Evolutionary conservation across 2,329 filamentous ascomycete genomes (phyloP).

Genomic region (Claviceps purpurea): DNA sequence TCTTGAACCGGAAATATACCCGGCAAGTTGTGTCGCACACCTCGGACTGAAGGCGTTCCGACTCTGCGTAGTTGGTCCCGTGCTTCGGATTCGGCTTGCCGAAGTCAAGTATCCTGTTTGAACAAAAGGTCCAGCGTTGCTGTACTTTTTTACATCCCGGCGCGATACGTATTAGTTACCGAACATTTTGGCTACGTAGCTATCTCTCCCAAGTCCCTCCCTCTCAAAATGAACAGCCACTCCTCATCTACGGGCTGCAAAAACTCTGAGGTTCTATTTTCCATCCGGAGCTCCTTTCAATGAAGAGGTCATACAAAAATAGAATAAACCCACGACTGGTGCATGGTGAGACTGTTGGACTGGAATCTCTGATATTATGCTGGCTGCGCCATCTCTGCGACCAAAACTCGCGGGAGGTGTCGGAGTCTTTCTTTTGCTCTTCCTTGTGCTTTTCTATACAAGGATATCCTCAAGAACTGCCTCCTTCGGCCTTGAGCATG

Average conservation of each 20-base stretch:
- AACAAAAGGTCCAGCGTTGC: background rate
- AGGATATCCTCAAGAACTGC: background rate
- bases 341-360: no score
- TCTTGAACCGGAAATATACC: background rate
- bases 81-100: no score
- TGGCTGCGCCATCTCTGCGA: background rate
- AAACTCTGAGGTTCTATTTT: no score
- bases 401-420: background rate
- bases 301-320: background rate
- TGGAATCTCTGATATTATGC: background rate
- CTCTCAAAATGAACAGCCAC: background rate
- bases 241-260: no score
- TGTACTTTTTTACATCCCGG: no score
- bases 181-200: no score
- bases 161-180: no score
- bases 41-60: background rate
- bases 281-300: no score
- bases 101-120: background rate
- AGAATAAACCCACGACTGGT: background rate
- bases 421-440: background rate
- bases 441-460: background rate
- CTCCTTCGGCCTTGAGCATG: background rate
- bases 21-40: background rate
- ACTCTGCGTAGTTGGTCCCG: background rate
- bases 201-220: background rate